Percentiles rank a stretch among this genome's conserved stretches.
Evolutionary conservation across 768 basidiomycete genomes (phyloP).

Genomic region (Boletus tylopilopsis): DNA sequence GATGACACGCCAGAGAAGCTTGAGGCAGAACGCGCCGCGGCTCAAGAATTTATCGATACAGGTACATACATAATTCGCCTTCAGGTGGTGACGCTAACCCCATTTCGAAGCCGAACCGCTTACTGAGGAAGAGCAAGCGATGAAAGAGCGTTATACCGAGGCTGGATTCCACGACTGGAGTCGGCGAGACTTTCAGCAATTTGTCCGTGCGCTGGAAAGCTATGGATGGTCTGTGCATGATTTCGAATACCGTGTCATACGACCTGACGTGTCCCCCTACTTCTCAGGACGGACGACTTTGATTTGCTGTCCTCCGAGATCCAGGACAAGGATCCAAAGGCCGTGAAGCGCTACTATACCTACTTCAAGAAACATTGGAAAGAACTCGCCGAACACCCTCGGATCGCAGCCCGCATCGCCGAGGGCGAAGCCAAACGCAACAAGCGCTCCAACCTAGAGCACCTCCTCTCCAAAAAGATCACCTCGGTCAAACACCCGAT

Average conservation of each 20-base stretch:
- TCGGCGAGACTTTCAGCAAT: slow-evolving; percentile 89
- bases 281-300: slow-evolving; percentile 54
- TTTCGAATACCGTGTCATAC: not conserved
- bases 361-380: slow-evolving; percentile 90
- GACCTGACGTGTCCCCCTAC: not conserved
- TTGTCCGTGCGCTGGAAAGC: slow-evolving; percentile 71
- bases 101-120: slow-evolving; percentile 74
- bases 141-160: slow-evolving; percentile 73
- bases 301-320: slow-evolving; percentile 78
- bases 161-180: slow-evolving; percentile 91
- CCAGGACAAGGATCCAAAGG: slow-evolving; percentile 75
- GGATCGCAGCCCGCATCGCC: slow-evolving; percentile 77
- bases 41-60: slow-evolving; percentile 85
- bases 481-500: slow-evolving; percentile 82
- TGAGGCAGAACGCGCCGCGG: slow-evolving; percentile 73
- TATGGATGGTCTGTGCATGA: slow-evolving; percentile 67
- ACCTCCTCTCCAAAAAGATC: slow-evolving; percentile 80
- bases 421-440: slow-evolving; percentile 90
- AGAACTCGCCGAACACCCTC: slow-evolving; percentile 67
- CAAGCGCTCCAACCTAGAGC: slow-evolving; percentile 77
- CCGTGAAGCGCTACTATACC: slow-evolving; percentile 72
- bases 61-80: slow-evolving; percentile 38
- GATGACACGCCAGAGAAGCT: slow-evolving; percentile 82
- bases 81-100: not conserved
- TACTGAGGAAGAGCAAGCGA: slow-evolving; percentile 79